Evolutionary conservation across 768 basidiomycete species (phyloP), one percentile per base, ranked within the genome.

Genomic region (Podaxis carcinomalis): DNA sequence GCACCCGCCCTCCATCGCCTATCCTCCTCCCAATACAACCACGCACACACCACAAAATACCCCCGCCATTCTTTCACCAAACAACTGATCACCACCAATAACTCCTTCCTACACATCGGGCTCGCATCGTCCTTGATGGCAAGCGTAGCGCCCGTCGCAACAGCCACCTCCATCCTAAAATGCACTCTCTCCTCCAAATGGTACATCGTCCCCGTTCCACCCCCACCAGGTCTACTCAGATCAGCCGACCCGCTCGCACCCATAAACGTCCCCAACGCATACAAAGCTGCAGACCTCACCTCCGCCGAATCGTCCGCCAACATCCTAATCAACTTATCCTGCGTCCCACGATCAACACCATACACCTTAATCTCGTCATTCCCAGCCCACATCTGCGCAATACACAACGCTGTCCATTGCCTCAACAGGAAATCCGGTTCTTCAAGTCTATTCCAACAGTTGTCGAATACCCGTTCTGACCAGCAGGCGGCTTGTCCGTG

Each of bases 31-130:
- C 92, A 92, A 70, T 97, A 95, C 7, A 93, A 77, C 95, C 96
- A 98, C 1, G 96, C 95, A 63, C 96, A 97, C 40, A 95, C 86
- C 51, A 96, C 92, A 67, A 98, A 94, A 77, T 92, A 92, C 5
- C 96, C 97, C 59, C 94, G 79, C 93, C 95, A 98, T 72, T 98
- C 96, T 72, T 94, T 91, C 39, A 95, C 95, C 21, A 98, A 78
- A 67, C 92, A 93, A 68, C 93, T 95, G 59, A 98, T 86, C 40
- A 98, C 81, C 40, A 98, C 84, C 36, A 98, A 79, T 21, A 98
- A 78, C 71, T 98, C 97, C 74, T 97, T 97, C 61, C 96, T 80
- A 10, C 95, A 96, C 88, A 97, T 92, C 0, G 97, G 96, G 61
- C 92, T 93, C 1, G 93, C 97, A 70, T 99, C 97, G 58, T 93